Conservation (phyloP, 2,329 filamentous ascomycete species). For the Bipolaris oryzae region DNA sequence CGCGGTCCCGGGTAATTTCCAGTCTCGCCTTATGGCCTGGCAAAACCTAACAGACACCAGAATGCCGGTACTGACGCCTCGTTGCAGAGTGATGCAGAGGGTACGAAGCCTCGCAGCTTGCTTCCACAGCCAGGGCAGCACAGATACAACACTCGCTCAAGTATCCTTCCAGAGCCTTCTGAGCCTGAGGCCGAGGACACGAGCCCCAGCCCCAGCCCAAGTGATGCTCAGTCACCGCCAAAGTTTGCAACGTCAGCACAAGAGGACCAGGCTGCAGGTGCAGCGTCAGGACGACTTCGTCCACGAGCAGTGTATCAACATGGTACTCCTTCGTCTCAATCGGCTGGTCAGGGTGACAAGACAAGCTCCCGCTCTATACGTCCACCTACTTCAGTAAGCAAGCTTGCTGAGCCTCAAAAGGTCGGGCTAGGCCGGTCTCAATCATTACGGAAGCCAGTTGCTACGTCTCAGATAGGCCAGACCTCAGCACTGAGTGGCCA, state of each 20-base stretch:
- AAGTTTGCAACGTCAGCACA: background rate
- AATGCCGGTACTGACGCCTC: slow-evolving; percentile 4
- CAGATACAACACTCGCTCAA: slow-evolving; percentile 22
- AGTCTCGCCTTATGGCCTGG: background rate
- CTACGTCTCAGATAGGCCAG: slow-evolving; percentile 24
- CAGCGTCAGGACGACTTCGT: slow-evolving; percentile 26
- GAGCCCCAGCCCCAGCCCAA: background rate
- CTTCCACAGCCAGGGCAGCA: slow-evolving; percentile 43
- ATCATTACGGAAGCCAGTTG: slow-evolving; percentile 38
- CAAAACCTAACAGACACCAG: slow-evolving; percentile 13
- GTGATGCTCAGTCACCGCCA: background rate
- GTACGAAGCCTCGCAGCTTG: slow-evolving; percentile 33
- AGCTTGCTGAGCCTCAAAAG: slow-evolving; percentile 23
- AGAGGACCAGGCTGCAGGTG: slow-evolving; percentile 4
- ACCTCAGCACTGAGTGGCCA: slow-evolving; percentile 22
- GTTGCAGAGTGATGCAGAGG: slow-evolving; percentile 18
- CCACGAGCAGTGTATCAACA: slow-evolving; percentile 42
- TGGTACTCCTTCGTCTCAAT: slow-evolving; percentile 17
- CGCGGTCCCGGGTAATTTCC: slow-evolving; percentile 11
- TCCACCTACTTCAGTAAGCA: slow-evolving; percentile 26
- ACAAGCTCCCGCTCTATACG: slow-evolving; percentile 21
- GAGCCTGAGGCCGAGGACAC: slow-evolving; percentile 4
- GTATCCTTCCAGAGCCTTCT: slow-evolving; percentile 9
- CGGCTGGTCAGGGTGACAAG: slow-evolving; percentile 12
- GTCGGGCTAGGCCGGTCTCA: slow-evolving; percentile 33